Conservation (phyloP, 176 grass and related monocot species). For the Cenchrus fungigraminus region DNA sequence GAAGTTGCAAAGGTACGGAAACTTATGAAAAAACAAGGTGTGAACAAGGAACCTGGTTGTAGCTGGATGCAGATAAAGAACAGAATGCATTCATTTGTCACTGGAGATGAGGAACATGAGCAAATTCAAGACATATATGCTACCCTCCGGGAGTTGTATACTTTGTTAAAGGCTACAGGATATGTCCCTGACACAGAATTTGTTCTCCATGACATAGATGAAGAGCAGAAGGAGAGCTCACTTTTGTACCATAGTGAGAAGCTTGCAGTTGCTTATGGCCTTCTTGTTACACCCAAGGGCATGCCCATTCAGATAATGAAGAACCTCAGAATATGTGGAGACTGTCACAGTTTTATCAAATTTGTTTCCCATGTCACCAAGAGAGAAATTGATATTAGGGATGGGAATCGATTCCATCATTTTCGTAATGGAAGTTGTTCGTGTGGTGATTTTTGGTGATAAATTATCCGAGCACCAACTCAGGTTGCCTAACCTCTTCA, state of each 20-base stretch:
- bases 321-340: slow-evolving; percentile 88
- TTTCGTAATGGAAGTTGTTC: slow-evolving; percentile 82
- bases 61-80: slow-evolving; percentile 75
- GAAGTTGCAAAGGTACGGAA: slow-evolving; percentile 68
- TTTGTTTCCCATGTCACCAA: slow-evolving; percentile 73
- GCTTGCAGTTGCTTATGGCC: slow-evolving; percentile 67
- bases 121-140: slow-evolving; percentile 54
- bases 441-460: slow-evolving; percentile 90
- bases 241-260: slow-evolving; percentile 69
- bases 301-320: slow-evolving; percentile 86
- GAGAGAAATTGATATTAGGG: slow-evolving; percentile 77
- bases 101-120: slow-evolving; percentile 61
- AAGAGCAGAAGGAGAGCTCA: slow-evolving; percentile 65
- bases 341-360: slow-evolving; percentile 82
- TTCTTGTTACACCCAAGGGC: slow-evolving; percentile 62
- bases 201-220: slow-evolving; percentile 67
- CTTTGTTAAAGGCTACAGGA: slow-evolving; percentile 53
- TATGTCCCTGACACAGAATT: slow-evolving; percentile 70
- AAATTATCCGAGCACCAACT: neutral
- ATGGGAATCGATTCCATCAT: slow-evolving; percentile 84
- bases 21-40: slow-evolving; percentile 60
- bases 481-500: slow-evolving; percentile 9
- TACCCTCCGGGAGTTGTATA: slow-evolving; percentile 52
- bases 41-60: slow-evolving; percentile 59
- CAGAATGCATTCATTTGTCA: slow-evolving; percentile 64